Base-by-base conservation (phyloP, 331 rosid species). In the Quercus tomentella region DNA sequence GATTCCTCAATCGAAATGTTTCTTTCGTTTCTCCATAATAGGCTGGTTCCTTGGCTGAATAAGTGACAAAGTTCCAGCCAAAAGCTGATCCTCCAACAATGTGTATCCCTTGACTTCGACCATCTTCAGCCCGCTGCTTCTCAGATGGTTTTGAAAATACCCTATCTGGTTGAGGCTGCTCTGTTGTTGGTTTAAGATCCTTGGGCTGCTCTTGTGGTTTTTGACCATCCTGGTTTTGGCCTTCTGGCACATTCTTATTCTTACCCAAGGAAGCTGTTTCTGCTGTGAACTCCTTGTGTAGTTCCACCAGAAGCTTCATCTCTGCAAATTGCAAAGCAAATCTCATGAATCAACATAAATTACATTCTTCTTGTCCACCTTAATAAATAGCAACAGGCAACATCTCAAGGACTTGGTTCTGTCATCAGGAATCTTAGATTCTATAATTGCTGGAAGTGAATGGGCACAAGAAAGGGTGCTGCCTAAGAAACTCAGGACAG, bases 21-120 rank as follows among this genome's bases (percentile, higher is more conserved):
- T 94, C 92, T 84, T 92, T 94, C 1, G 89, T 85, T 51, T 83
- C 84, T 26, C 98, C 96, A 82, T 82, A 86, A 65, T 89, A 92
- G 56, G 86, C 90, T 41, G 98, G 83, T 21, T 88, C 79, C n/a
- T 52, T 30, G 60, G 92, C 86, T 30, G 82, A 23, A 80, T 75
- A 90, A 35, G 92, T 87, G 79, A 94, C 81, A 78, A 92, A 94
- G 68, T 94, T 94, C 96, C 92, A 90, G 58, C 97, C 96, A 22
- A 88, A 89, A 51, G 87, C 92, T 4, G 97, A 92, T 70, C 98
- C 96, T 3, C 97, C 98, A 69, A 90, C 90, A 35, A 89, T 79
- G 74, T 89, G 90, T 78, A 91, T 80, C 54, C 94, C 92, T 0
- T 33, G 80, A 21, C 72, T 3, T 41, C 76, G 88, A 56, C 79